A percentile compares a stretch with the other conserved stretches of the same genome.
phyloP scores from a whole-genome alignment of 139 green algal species.

The Tetradesmus obliquus region DNA sequence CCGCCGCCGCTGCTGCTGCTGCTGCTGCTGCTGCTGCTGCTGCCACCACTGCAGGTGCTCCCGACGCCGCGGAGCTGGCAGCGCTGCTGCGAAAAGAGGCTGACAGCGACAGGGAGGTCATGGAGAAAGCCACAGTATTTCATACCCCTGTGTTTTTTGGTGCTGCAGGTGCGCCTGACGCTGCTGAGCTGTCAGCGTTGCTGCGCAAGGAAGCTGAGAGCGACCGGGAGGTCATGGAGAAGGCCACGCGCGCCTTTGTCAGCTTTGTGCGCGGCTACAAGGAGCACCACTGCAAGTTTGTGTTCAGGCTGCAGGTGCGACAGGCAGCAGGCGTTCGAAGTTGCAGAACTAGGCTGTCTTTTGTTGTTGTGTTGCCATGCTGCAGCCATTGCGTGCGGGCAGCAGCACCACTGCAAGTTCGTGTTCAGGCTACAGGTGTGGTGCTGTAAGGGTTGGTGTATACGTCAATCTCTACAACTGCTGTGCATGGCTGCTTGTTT shows the following conservation, averaged over 20 bases:
- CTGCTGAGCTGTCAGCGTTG: not conserved
- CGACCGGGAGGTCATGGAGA: constrained; percentile 95
- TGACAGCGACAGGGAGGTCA: constrained; percentile 84
- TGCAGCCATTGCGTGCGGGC: too few species aligned
- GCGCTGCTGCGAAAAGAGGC: constrained; percentile 52
- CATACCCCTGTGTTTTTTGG: not conserved
- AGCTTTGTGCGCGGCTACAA: constrained; percentile 96
- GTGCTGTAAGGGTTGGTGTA: not conserved
- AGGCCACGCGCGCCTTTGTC: constrained; percentile 91
- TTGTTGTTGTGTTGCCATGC: too few species aligned
- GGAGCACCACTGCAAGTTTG: constrained; percentile 96
- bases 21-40: not conserved
- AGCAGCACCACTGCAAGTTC: constrained; percentile 80
- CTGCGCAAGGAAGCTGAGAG: constrained; percentile 63
- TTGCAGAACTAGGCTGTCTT: too few species aligned
- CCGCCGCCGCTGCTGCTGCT: not conserved
- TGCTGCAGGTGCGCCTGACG: constrained; percentile 1
- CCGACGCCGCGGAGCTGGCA: not conserved
- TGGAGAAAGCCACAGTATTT: constrained; percentile 74
- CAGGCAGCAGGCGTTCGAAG: not conserved
- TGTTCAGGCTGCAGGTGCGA: constrained; percentile 84
- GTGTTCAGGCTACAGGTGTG: constrained; percentile 88
- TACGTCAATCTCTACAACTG: too few species aligned
- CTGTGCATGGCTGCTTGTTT: too few species aligned
- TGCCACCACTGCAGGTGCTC: not conserved